phyloP scores from a whole-genome alignment of 192 early-diverging fungal genomes.

The Coemansia sp. region DNA sequence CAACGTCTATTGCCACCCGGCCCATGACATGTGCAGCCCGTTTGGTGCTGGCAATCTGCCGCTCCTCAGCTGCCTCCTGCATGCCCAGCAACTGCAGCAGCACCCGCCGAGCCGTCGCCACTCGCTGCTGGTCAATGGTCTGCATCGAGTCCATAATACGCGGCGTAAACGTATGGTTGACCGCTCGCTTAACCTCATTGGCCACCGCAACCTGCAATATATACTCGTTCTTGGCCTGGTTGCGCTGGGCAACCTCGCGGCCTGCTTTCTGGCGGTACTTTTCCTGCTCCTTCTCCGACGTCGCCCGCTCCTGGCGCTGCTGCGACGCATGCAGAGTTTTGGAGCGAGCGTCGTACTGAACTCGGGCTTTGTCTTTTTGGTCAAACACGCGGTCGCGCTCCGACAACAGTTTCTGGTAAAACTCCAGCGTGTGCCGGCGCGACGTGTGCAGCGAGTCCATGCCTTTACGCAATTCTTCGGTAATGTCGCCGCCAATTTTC shows the following conservation, averaged over 20 bases:
- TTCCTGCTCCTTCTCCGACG: constrained; percentile 50
- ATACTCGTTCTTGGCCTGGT: constrained; percentile 52
- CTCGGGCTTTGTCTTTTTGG: constrained; percentile 37
- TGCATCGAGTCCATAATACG: constrained; percentile 39
- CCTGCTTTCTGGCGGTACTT: constrained; percentile 32
- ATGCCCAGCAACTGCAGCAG: constrained; percentile 41
- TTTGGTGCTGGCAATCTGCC: constrained; percentile 12
- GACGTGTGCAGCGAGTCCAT: constrained; percentile 23
- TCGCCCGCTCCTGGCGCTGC: constrained; percentile 44
- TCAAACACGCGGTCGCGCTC: constrained; percentile 41
- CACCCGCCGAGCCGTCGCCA: constrained; percentile 14
- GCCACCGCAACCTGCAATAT: constrained; percentile 43
- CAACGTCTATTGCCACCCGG: constrained; percentile 22
- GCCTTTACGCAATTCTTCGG: constrained; percentile 26
- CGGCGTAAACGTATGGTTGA: constrained; percentile 35
- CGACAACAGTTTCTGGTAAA: constrained; percentile 37
- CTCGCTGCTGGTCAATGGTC: constrained; percentile 33
- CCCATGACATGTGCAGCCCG: constrained; percentile 24
- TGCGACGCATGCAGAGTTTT: constrained; percentile 32
- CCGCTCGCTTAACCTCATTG: constrained; percentile 34
- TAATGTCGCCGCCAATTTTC: constrained; percentile 32
- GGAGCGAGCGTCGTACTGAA: constrained; percentile 28
- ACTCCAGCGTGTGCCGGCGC: constrained; percentile 30
- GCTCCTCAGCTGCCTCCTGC: constrained; percentile 27
- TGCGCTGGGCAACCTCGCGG: constrained; percentile 25